Evolutionary conservation across 2,329 filamentous ascomycete genomes (phyloP).

Genomic region (Penicillium occitanis): DNA sequence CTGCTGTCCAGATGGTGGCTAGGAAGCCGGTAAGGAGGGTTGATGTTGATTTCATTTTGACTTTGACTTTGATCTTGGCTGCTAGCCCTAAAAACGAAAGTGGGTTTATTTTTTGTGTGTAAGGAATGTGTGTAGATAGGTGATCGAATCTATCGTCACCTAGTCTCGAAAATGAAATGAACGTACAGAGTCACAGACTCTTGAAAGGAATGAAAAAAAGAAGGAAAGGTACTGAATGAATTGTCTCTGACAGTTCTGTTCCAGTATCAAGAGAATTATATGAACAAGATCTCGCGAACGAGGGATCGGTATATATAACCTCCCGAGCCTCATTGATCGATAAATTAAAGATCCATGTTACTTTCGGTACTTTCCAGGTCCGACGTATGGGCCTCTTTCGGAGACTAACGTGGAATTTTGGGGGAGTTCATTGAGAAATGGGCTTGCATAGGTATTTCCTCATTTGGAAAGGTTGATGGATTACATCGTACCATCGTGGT

Average conservation of each 20-base stretch:
- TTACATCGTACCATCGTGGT: not conserved
- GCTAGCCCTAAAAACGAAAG: not conserved
- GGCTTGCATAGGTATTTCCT: not conserved
- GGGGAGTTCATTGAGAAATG: not conserved
- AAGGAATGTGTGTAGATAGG: constrained; percentile 1
- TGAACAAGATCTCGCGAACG: not conserved
- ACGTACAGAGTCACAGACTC: constrained; percentile 19
- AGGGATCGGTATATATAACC: not conserved
- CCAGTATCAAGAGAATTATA: not conserved
- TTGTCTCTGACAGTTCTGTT: not conserved
- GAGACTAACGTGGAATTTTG: not conserved
- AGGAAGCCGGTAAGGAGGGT: constrained; percentile 10
- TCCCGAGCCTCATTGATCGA: not conserved
- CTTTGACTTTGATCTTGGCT: not conserved
- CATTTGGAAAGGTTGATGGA: not conserved
- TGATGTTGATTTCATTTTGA: constrained; percentile 6
- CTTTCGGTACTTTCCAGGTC: not conserved
- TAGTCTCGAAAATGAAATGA: not conserved
- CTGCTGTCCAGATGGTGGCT: constrained; percentile 7
- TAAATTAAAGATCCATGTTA: constrained; percentile 2
- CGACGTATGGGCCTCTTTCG: not conserved
- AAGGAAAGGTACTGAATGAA: not conserved
- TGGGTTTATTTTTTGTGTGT: not conserved
- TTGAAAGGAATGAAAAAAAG: not conserved
- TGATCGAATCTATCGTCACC: constrained; percentile 17